Base-by-base conservation (phyloP, 306 rosid species). In the Trifolium dubium region DNA sequence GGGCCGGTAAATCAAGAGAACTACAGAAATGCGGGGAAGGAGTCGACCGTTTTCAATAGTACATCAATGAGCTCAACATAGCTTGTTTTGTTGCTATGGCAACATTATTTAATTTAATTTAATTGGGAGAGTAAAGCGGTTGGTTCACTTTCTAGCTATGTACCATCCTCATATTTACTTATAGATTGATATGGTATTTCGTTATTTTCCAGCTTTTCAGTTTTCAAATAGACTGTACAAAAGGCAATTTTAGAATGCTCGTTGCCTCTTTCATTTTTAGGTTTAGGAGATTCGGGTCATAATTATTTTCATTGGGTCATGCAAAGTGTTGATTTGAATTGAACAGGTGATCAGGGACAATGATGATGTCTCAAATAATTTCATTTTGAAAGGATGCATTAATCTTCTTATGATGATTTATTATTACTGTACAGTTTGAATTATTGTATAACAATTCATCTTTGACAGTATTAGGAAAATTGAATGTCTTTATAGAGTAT, bases 191-290 rank as follows among this genome's bases (percentile, higher is more conserved):
- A 71, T 73, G 73, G 66, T 63, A 50, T 79, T 31, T 30, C 50
- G 2, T 46, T 70, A 64, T 72, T 39, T 63, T 44, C 53, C 19
- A 11, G 61, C 67, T 64, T 83, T 75, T 61, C 46, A 64, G 71
- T 47, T 72, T 77, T 80, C 41, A 47, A 68, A 14, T 71, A 47
- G 77, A 72, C 66, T 80, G 80, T 71, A 50, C 56, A 68, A 58
- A 77, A 63, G 87, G 83, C 81, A 80, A 67, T 55, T 69, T 64
- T 74, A 73, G 80, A 70, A 40, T 69, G 61, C 80, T 73, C 64
- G 64, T 69, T 73, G 87, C 82, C 82, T 73, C 66, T 18, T 55
- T 29, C 74, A 34, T 39, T 73, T 64, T 50, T 77, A 73, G 85
- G 69, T 77, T 62, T 75, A 77, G 72, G 80, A 47, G 63, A 77